Evolutionary conservation across 768 basidiomycete genomes (phyloP).

Genomic region (Xerocomellus amylosporus): DNA sequence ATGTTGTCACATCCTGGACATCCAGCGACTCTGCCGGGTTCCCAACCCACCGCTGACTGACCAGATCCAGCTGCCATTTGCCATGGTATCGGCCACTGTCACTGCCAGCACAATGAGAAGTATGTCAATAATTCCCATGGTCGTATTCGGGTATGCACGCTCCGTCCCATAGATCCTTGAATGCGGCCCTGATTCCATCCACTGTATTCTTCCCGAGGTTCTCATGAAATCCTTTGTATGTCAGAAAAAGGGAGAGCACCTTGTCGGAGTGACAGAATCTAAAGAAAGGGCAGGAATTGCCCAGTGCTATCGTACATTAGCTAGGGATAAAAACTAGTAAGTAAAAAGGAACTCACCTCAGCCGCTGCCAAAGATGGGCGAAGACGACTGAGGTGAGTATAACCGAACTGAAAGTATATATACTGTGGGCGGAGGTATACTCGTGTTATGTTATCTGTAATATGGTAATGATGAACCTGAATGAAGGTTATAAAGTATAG

Average conservation of each 20-base stretch:
- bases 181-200: background rate
- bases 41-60: background rate
- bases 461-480: no score
- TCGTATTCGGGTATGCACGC: background rate
- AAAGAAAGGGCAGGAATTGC: no score
- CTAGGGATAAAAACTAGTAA: no score
- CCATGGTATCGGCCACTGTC: background rate
- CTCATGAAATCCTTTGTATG: background rate
- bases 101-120: background rate
- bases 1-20: background rate
- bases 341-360: no score
- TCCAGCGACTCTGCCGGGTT: background rate
- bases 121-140: background rate
- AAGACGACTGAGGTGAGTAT: no score
- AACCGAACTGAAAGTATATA: no score
- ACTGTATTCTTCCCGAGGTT: background rate
- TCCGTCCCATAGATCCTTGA: background rate
- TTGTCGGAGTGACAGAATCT: no score
- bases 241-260: background rate
- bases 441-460: no score
- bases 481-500: no score
- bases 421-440: no score
- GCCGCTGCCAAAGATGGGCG: no score
- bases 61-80: background rate
- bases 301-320: no score